Evolutionary conservation across 2,329 filamentous ascomycete genomes (phyloP).

Genomic region (Verruconis gallopava): DNA sequence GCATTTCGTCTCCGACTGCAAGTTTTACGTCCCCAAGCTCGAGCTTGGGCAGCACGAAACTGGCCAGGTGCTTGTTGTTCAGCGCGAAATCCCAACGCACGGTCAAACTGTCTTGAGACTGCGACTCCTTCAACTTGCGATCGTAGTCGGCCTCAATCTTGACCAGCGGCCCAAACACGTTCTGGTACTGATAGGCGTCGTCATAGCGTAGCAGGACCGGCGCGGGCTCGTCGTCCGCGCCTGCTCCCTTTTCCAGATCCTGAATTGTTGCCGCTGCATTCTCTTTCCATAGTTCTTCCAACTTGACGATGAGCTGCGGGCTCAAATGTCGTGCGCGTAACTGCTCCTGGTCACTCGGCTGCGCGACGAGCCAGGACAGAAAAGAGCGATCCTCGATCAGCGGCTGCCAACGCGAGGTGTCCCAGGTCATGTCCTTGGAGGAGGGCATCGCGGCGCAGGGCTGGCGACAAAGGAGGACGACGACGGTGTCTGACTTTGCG

Average conservation of each 20-base stretch:
- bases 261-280: slow-evolving; percentile 77
- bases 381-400: slow-evolving; percentile 96
- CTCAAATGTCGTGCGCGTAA: slow-evolving; percentile 86
- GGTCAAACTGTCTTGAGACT: slow-evolving; percentile 88
- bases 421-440: slow-evolving; percentile 99
- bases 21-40: slow-evolving; percentile 96
- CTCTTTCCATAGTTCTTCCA: slow-evolving; percentile 98
- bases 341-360: slow-evolving; percentile 88
- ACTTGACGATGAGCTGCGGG: slow-evolving; percentile 85
- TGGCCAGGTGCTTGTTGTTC: slow-evolving; percentile 94
- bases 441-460: slow-evolving; percentile 90
- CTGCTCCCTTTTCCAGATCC: slow-evolving; percentile 81
- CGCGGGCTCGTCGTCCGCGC: slow-evolving; percentile 87
- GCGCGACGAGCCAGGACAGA: slow-evolving; percentile 78
- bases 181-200: slow-evolving; percentile 96
- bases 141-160: slow-evolving; percentile 99
- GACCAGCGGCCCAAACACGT: slow-evolving; percentile 92
- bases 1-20: slow-evolving; percentile 97
- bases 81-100: slow-evolving; percentile 91
- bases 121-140: slow-evolving; percentile 94
- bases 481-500: slow-evolving; percentile 95
- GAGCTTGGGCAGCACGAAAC: slow-evolving; percentile 90
- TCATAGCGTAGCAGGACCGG: slow-evolving; percentile 90
- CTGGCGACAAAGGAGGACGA: slow-evolving; percentile 90
- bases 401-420: slow-evolving; percentile 94